Evolutionary conservation across 2,329 filamentous ascomycete genomes (phyloP), one percentile per base, ranked within the genome.

Genomic region (Talaromyces albobiverticillius): DNA sequence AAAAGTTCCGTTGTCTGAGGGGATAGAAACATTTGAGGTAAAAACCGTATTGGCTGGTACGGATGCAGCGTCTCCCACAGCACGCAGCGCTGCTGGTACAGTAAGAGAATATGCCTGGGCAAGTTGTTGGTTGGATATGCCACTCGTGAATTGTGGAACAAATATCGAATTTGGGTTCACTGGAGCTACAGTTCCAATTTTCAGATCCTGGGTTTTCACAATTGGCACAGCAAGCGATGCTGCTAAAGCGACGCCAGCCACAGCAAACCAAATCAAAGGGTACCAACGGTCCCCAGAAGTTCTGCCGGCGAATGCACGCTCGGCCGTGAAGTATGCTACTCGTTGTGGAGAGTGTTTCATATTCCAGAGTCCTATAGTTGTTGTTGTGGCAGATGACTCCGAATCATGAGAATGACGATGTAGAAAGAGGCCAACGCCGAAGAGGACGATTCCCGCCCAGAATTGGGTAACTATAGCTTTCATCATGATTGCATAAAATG

Each of bases 401-500:
- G 26, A 43, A 22, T 51, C 48, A 23, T 31, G 22, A 43, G 16
- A n/a, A 34, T 51, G 26, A 18, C 26, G n/a, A 2, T 5, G 36
- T 36, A 51, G 29, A 36, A 9, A 51, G 18, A 51, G 36, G 4
- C 48, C 48, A 32, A 51, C 48, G 6, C 47, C 47, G 36, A 51
- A 41, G 18, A 51, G 22, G 18, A 51, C 47, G 26, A 51, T 42
- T 9, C 13, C 47, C 16, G 32, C 36, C 47, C 47, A 51, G 26
- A 51, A 51, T 14, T 51, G 36, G 7, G 47, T 51, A 18, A 51
- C 3, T 18, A 51, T 51, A 23, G 47, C 47, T 23, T 51, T 51
- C 34, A 51, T 51, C 23, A 51, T 51, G n/a, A 51, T 18, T 10
- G 47, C 42, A 23, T 51, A 51, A 3, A 51, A 51, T 1, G 47